Conservation (phyloP, 2,329 filamentous ascomycete species). For the Trichoderma sp. region DNA sequence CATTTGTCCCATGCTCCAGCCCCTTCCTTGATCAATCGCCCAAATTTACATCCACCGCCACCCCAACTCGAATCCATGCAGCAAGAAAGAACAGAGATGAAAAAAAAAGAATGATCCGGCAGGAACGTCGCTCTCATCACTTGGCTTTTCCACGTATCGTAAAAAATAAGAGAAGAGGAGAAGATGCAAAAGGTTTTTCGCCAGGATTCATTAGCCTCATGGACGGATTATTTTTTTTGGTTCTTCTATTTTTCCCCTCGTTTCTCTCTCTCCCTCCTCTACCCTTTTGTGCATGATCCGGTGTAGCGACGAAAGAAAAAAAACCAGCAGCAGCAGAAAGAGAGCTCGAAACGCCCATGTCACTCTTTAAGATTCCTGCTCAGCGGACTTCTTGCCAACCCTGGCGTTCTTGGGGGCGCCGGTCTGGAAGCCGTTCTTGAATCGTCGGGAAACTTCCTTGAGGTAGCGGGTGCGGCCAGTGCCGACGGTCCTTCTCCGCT, state of each 20-base stretch:
- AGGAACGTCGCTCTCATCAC: conserved; percentile 15
- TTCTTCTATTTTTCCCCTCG: conserved; percentile 19
- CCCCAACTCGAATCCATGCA: conserved; percentile 11
- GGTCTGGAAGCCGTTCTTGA: conserved; percentile 97
- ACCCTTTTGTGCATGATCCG: conserved; percentile 25
- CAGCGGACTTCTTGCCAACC: conserved; percentile 32
- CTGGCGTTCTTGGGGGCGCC: conserved; percentile 83
- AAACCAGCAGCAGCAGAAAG: conserved; percentile 9
- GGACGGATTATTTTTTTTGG: conserved; percentile 8
- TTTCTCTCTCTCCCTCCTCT: conserved; percentile 22
- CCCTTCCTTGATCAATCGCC: conserved; percentile 24
- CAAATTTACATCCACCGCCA: conserved; percentile 21
- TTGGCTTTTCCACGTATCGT: not conserved
- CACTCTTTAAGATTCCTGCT: conserved; percentile 39
- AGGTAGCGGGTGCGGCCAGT: conserved; percentile 95
- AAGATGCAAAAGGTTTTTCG: not conserved
- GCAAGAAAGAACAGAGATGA: not conserved
- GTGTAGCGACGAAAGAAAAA: conserved; percentile 21
- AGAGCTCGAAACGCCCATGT: conserved; percentile 10
- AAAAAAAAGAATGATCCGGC: not conserved
- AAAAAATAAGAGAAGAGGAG: conserved; percentile 10
- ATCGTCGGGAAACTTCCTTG: conserved; percentile 87
- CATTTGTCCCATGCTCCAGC: conserved; percentile 39
- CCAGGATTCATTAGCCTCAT: conserved; percentile 22
- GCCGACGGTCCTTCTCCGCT: conserved; percentile 99